Conservation (phyloP, 257 asterid genomes). For the Lavandula angustifolia region DNA sequence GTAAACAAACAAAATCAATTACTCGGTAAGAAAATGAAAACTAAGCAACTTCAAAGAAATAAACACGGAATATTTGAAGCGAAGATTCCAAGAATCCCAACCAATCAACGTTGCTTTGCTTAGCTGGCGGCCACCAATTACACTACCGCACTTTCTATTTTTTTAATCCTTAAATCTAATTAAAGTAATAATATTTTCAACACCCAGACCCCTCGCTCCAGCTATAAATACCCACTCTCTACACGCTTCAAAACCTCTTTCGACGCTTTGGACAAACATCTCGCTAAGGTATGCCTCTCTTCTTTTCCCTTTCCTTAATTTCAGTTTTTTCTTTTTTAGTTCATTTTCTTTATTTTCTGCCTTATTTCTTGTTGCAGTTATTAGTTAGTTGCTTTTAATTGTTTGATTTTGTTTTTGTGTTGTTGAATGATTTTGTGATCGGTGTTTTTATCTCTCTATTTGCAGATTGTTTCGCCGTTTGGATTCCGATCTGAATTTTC, state of each 20-base stretch:
- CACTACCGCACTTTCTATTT: constrained; percentile 39
- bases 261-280: constrained; percentile 27
- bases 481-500: constrained; percentile 20
- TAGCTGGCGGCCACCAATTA: constrained; percentile 44
- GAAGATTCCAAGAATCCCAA: constrained; percentile 30
- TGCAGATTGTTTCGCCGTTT: constrained; percentile 36
- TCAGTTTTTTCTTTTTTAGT: background rate
- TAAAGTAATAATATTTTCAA: constrained; percentile 4
- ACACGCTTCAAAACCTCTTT: background rate
- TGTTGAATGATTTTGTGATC: constrained; percentile 9
- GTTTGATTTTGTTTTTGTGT: background rate
- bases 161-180: constrained; percentile 10
- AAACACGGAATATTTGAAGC: constrained; percentile 21
- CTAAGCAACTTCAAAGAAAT: constrained; percentile 22
- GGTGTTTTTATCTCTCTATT: background rate
- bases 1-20: background rate
- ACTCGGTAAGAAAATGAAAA: background rate
- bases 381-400: background rate
- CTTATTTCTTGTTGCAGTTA: background rate
- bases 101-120: constrained; percentile 29
- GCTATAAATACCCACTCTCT: constrained; percentile 52
- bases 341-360: background rate
- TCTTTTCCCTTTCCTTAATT: background rate
- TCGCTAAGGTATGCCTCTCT: constrained; percentile 36
- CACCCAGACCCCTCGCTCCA: constrained; percentile 19